These are phyloP conservation scores for Croton laevigatus DNA, from an alignment of 441 rosid species.

Conservation along the genomic window DNA sequence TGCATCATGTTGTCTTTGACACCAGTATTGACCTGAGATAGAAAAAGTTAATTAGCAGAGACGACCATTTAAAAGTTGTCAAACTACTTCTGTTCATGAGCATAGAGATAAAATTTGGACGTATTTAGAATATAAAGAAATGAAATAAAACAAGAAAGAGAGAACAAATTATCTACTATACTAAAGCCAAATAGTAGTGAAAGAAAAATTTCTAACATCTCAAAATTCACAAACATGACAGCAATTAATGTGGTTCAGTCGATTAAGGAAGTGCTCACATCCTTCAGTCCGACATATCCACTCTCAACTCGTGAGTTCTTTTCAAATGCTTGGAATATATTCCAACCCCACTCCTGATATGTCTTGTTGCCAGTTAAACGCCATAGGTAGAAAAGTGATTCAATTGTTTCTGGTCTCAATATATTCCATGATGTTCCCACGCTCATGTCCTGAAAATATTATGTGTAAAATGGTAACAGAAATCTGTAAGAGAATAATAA, in stretches of 20 bases:
- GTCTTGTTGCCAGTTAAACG: constrained; percentile 95
- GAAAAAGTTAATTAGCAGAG: neutral
- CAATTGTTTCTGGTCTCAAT: constrained; percentile 91
- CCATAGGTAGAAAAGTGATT: constrained; percentile 94
- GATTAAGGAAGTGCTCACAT: constrained; percentile 50
- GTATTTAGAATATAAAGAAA: neutral
- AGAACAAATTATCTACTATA: neutral
- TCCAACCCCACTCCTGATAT: constrained; percentile 98
- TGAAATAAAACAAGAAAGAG: neutral
- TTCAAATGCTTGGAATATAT: constrained; percentile 93
- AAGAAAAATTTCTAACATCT: neutral
- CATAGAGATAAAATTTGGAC: neutral
- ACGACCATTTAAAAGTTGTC: neutral
- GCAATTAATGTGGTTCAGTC: neutral
- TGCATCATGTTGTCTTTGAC: constrained; percentile 92
- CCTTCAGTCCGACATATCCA: constrained; percentile 91
- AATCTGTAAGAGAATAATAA: neutral
- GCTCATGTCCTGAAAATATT: constrained; percentile 69
- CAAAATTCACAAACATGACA: neutral
- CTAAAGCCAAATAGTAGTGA: neutral
- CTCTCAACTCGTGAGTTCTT: constrained; percentile 75
- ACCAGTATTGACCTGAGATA: constrained; percentile 70
- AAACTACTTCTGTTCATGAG: neutral
- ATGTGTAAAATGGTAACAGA: neutral
- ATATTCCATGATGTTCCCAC: constrained; percentile 95